Evolutionary conservation across 495 filamentous ascomycete genomes (phyloP).

Genomic region (Astrocystis sublimbata): DNA sequence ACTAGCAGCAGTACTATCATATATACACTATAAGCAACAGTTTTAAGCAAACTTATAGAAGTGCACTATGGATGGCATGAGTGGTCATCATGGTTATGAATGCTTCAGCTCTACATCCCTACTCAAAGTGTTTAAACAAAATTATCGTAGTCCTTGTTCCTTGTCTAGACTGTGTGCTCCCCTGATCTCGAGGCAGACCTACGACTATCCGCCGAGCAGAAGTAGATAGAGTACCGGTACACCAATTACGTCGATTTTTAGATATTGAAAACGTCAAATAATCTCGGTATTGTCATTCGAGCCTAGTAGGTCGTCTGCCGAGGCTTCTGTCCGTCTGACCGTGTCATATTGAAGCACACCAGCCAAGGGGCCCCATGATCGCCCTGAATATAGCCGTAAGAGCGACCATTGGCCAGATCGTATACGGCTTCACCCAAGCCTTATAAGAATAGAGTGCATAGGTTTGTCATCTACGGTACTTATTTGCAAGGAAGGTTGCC

Average conservation of each 20-base stretch:
- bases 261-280: no score
- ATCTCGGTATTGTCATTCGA: neutral
- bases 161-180: no score
- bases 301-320: neutral
- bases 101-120: neutral
- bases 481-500: neutral
- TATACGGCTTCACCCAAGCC: neutral
- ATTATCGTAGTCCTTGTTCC: no score
- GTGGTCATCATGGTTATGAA: neutral
- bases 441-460: neutral
- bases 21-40: neutral
- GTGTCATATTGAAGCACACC: neutral
- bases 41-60: neutral
- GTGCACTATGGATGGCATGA: neutral
- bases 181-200: no score
- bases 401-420: neutral
- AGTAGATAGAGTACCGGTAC: no score
- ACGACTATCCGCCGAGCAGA: no score
- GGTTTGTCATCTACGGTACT: neutral
- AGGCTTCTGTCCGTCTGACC: neutral
- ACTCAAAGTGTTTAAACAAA: no score
- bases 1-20: neutral
- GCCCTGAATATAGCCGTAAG: neutral
- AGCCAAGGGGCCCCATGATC: conserved; percentile 1
- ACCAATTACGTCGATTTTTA: no score